Percentiles rank a stretch among this genome's conserved stretches.
Conservation (phyloP, 768 basidiomycete genomes). For the Hypsizygus marmoreus region DNA sequence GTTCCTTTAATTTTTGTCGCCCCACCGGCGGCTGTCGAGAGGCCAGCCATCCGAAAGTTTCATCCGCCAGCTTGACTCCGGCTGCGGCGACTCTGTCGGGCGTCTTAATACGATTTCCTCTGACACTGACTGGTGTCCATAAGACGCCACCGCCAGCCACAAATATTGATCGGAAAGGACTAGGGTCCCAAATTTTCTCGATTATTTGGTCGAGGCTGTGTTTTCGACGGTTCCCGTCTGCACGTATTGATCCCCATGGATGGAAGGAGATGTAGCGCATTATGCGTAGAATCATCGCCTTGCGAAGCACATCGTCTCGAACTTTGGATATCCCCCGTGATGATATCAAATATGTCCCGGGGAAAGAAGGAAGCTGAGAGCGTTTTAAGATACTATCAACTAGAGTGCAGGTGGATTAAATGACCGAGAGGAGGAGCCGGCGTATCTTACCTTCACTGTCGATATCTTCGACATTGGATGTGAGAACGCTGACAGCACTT, state of each 20-base stretch:
- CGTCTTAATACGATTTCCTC: conserved; percentile 22
- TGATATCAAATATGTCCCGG: conserved; percentile 52
- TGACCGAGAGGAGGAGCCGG: too few species aligned
- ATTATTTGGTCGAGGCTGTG: conserved; percentile 50
- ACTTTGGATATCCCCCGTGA: conserved; percentile 32
- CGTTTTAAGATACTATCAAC: conserved; percentile 44
- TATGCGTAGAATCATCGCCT: conserved; percentile 51
- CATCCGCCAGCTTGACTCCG: conserved; percentile 9
- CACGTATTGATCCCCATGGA: conserved; percentile 73
- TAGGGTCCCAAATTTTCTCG: conserved; percentile 44
- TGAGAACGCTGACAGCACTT: conserved; percentile 36
- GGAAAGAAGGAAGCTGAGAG: conserved; percentile 43
- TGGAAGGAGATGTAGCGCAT: conserved; percentile 72
- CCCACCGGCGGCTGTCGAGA: conserved; percentile 53
- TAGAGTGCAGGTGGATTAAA: conserved; percentile 23
- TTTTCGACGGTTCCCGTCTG: conserved; percentile 59
- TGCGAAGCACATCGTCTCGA: conserved; percentile 35
- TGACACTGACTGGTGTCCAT: conserved; percentile 57
- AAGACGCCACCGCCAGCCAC: conserved; percentile 62
- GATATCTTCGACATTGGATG: conserved; percentile 36
- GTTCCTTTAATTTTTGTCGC: conserved; percentile 28
- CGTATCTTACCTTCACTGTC: conserved; percentile 55
- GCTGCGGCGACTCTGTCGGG: conserved; percentile 11
- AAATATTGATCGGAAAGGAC: conserved; percentile 37
- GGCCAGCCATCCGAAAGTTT: conserved; percentile 59